Base-by-base conservation (phyloP, 176 grass and related monocot species). In the Chloris gayana region DNA sequence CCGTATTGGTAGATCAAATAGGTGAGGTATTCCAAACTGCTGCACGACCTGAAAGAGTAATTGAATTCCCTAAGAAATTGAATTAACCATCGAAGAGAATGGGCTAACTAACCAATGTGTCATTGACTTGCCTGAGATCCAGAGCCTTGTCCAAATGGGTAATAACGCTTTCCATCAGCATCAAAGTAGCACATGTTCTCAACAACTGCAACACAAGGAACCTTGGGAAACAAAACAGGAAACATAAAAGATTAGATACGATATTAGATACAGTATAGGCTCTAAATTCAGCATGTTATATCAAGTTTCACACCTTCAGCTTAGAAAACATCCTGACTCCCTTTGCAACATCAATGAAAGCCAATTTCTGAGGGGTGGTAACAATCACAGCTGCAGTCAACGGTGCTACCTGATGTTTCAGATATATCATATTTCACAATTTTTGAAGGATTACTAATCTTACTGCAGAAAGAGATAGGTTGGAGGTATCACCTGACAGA, bases 111-210 rank as follows among this genome's bases (percentile, higher is more conserved):
- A 67, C 26, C 11, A 12, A 76, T 30, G 22, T 1, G 6, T 32
- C 13, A 41, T 34, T 77, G 5, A 75, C 91, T 86, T 98, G 71
- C 95, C 88, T 98, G 95, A 86, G 76, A 70, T 79, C 95, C 92
- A 77, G 95, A 98, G 75, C 95, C 95, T 84, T 91, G 74, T 37
- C 95, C 95, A 78, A 98, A 98, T 62, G 95, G 95, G 79, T 93
- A 91, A 73, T 89, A 87, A 72, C 88, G 89, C 59, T 98, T 98
- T 64, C 76, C 88, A 31, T 98, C 95, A 84, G 95, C 95, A 89
- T 95, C 95, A 60, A 98, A 95, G 84, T 98, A 98, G 84, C 95
- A 98, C 95, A 98, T 95, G 82, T 98, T 98, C 86, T 98, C 92
- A 75, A 98, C 95, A 80, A 98, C 95, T 45, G 92, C 95, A 81